These are phyloP conservation scores for Ophiosphaerella narmari DNA, from an alignment of 2,329 filamentous ascomycete genomes.

Conservation along the genomic window DNA sequence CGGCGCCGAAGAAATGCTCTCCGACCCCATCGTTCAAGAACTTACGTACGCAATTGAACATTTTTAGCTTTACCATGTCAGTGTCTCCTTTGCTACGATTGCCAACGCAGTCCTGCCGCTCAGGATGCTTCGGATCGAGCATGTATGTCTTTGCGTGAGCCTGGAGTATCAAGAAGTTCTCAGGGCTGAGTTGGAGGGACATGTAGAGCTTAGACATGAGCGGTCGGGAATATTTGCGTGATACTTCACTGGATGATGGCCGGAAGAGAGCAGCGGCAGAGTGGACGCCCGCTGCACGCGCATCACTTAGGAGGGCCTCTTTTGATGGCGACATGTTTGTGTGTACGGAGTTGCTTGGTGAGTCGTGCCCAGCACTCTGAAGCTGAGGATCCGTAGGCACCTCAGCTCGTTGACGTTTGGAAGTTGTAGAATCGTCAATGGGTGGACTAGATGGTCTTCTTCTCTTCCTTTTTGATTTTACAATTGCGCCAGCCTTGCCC, in stretches of 20 bases:
- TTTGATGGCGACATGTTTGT: constrained; percentile 18
- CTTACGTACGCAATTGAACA: constrained; percentile 61
- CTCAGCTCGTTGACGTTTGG: constrained; percentile 29
- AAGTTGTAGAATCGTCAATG: constrained; percentile 2
- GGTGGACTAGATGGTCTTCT: constrained; percentile 24
- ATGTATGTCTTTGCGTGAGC: constrained; percentile 62
- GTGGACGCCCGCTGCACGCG: constrained; percentile 57
- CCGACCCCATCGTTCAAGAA: constrained; percentile 59
- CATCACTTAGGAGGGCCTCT: constrained; percentile 41
- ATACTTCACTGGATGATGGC: constrained; percentile 43
- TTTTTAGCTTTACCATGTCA: constrained; percentile 60
- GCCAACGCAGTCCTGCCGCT: constrained; percentile 62
- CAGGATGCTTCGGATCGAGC: constrained; percentile 59
- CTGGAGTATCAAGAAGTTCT: constrained; percentile 61
- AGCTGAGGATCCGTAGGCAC: constrained; percentile 22
- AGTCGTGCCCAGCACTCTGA: constrained; percentile 3
- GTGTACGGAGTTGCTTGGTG: constrained; percentile 4
- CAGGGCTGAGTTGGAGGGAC: constrained; percentile 60
- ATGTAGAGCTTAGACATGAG: constrained; percentile 63
- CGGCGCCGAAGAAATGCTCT: constrained; percentile 55
- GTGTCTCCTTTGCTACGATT: constrained; percentile 60
- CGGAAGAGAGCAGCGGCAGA: constrained; percentile 59
- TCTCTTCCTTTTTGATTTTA: constrained; percentile 30
- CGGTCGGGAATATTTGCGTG: constrained; percentile 62
- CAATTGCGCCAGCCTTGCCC: neutral